Conservation (phyloP, 441 rosid species). For the Isatis lusitanica region DNA sequence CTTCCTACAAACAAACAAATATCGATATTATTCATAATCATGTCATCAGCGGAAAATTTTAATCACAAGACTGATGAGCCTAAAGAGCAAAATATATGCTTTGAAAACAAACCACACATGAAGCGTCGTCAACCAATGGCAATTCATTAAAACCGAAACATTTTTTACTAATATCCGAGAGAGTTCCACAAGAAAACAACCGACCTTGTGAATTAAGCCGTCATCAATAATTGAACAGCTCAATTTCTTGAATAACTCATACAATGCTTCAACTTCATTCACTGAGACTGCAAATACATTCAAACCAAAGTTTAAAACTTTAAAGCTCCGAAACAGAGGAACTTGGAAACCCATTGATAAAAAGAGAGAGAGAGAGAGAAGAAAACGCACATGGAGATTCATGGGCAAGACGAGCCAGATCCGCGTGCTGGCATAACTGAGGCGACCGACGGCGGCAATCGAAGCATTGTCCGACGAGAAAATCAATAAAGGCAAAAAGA, state of each 20-base stretch:
- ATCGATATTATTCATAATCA: too few relatives aligned
- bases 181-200: not conserved
- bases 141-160: not conserved
- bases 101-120: not conserved
- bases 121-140: not conserved
- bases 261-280: conserved; percentile 79
- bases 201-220: conserved; percentile 85
- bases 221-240: conserved; percentile 74
- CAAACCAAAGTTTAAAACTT: not conserved
- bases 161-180: not conserved
- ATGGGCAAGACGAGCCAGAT: conserved; percentile 58
- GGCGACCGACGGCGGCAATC: conserved; percentile 28
- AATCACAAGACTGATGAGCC: not conserved
- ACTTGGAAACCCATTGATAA: not conserved
- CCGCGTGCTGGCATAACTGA: conserved; percentile 18
- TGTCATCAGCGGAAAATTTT: not conserved
- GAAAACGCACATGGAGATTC: conserved; percentile 55
- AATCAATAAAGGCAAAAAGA: conserved; percentile 48
- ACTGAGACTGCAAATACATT: conserved; percentile 56
- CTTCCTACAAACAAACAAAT: conserved; percentile 57
- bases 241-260: conserved; percentile 69
- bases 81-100: not conserved
- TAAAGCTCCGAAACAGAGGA: not conserved
- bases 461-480: conserved; percentile 52
- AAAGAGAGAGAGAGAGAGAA: not conserved